Evolutionary conservation across 257 asterid species (phyloP), one percentile per base, ranked within the genome.

Genomic region (Nicotiana obtusifolia): DNA sequence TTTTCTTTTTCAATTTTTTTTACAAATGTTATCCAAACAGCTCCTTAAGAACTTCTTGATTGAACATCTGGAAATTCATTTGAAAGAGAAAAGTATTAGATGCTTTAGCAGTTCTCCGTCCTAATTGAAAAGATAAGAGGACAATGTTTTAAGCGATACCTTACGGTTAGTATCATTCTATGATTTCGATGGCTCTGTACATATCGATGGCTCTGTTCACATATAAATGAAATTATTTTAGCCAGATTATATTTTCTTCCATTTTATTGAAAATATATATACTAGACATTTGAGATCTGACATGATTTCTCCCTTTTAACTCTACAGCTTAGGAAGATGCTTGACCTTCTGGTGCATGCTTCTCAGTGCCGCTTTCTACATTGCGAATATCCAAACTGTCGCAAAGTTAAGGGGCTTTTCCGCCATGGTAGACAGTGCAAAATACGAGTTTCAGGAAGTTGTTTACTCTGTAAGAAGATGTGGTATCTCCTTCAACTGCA

Each of bases 401-500:
- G 98, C 83, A 93, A 94, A 89, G 98, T 96, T 80, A 96, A 96
- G 91, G 97, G 97, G 59, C 99, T 96, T 85, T 96, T 96, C 91
- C 97, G 97, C 64, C 99, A 96, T 84, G 99, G 98, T n/a, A 91
- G 88, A 79, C 81, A 80, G 62, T 96, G 99, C 93, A 92, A 89
- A 84, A 44, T 47, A 65, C 99, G 99, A 83, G 98, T 97, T 59
- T 87, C 97, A 57, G 99, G 98, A 33, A 98, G 98, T 57, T 96
- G 99, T 88, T 87, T 85, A 76, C 86, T 94, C 86, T 96, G 99
- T 83, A 93, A 92, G 92, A 94, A 91, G 88, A 96, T 96, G 99
- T 96, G 99, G 99, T 87, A 94, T 90, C 97, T 96, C 82, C 98
- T 96, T 83, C 98, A 90, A 88, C 94, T 96, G 87, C 99, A 96